Evolutionary conservation across 768 basidiomycete genomes (phyloP).

Genomic region (Vararia minispora): DNA sequence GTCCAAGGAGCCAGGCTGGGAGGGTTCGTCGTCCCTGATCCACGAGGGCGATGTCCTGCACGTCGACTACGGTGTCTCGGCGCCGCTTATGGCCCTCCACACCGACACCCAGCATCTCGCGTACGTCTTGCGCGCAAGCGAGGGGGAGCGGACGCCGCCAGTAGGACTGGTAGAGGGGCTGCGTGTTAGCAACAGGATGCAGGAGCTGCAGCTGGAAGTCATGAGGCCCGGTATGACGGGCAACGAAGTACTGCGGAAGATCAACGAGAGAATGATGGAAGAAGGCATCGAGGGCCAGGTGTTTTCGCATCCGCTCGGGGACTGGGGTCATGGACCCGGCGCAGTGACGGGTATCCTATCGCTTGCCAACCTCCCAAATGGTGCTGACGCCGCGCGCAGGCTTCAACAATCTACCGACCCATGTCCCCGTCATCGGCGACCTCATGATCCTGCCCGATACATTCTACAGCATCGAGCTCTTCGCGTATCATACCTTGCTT

Average conservation of each 20-base stretch:
- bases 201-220: constrained; percentile 33
- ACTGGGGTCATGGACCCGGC: constrained; percentile 44
- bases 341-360: constrained; percentile 31
- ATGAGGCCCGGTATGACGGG: constrained; percentile 37
- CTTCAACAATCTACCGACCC: constrained; percentile 31
- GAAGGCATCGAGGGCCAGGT: constrained; percentile 38
- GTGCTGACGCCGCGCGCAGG: constrained; percentile 20
- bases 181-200: constrained; percentile 36
- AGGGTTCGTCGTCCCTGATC: constrained; percentile 28
- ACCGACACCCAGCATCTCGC: constrained; percentile 48
- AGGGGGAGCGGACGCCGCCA: constrained; percentile 32
- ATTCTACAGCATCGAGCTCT: constrained; percentile 44
- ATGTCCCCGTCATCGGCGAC: constrained; percentile 37
- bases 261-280: constrained; percentile 31
- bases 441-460: constrained; percentile 36
- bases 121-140: constrained; percentile 33
- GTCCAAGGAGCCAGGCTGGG: constrained; percentile 31
- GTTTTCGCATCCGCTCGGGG: constrained; percentile 44
- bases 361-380: not conserved
- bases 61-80: constrained; percentile 44
- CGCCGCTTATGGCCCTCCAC: constrained; percentile 42
- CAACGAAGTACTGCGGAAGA: constrained; percentile 31
- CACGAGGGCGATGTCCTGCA: constrained; percentile 40
- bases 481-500: constrained; percentile 35
- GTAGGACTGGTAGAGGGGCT: constrained; percentile 33